Conservation (phyloP, 2,329 filamentous ascomycete genomes). For the Xylaria digitata region DNA sequence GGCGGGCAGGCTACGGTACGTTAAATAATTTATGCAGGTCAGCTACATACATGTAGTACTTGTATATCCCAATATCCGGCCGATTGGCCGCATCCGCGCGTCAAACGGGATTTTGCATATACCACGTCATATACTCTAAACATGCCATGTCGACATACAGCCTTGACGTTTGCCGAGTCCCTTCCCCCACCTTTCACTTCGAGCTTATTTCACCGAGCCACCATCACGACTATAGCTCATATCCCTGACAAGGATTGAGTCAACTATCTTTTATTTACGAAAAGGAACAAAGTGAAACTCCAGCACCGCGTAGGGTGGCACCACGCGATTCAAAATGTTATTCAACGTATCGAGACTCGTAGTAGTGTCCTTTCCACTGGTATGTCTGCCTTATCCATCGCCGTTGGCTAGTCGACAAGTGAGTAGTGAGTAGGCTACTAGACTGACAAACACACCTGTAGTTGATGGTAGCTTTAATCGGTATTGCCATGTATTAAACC, state of each 20-base stretch:
- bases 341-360: slow-evolving; percentile 19
- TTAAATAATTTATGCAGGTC: too few species aligned
- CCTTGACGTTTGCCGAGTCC: slow-evolving; percentile 9
- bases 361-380: slow-evolving; percentile 23
- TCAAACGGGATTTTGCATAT: slow-evolving; percentile 12
- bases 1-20: too few species aligned
- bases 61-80: neutral
- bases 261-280: neutral
- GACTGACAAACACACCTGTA: slow-evolving; percentile 27
- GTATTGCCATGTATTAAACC: slow-evolving; percentile 37
- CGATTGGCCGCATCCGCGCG: neutral
- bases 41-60: neutral
- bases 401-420: neutral
- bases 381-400: slow-evolving; percentile 9
- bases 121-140: neutral
- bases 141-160: neutral
- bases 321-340: slow-evolving; percentile 27
- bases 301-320: neutral
- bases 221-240: neutral
- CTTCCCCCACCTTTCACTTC: slow-evolving; percentile 13
- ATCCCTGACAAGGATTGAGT: neutral
- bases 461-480: slow-evolving; percentile 35
- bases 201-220: neutral
- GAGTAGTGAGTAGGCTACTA: neutral
- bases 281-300: neutral